Conservation (phyloP, 495 filamentous ascomycete species). For the Aspergillus bridgeri region DNA sequence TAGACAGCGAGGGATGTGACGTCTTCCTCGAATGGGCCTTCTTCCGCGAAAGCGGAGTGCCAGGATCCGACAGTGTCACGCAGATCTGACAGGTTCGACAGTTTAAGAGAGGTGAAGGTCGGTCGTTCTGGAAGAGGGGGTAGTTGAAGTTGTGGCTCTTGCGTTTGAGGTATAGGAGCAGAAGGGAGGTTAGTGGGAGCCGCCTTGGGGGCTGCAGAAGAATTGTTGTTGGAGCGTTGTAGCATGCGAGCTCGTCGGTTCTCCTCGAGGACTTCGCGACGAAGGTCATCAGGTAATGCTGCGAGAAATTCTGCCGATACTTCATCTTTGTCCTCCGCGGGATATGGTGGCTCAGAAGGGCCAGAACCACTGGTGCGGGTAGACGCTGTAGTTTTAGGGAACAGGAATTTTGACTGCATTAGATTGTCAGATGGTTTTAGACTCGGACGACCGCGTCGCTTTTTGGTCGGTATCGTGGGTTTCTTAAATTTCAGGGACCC, state of each 20-base stretch:
- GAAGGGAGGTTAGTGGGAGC: constrained; percentile 33
- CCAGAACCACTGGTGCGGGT: constrained; percentile 5
- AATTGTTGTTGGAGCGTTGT: constrained; percentile 36
- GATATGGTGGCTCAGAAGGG: not conserved
- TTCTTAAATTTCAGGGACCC: constrained; percentile 40
- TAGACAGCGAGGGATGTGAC: constrained; percentile 68
- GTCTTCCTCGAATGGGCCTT: constrained; percentile 74
- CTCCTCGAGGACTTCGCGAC: constrained; percentile 71
- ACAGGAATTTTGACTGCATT: constrained; percentile 64
- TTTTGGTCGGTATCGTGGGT: constrained; percentile 55
- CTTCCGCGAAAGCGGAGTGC: constrained; percentile 59
- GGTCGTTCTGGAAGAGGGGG: constrained; percentile 53
- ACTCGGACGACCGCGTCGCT: constrained; percentile 47
- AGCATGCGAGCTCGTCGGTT: constrained; percentile 56
- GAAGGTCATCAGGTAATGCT: constrained; percentile 77
- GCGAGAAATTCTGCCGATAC: constrained; percentile 71
- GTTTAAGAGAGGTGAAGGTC: constrained; percentile 61
- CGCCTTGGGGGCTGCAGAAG: constrained; percentile 20
- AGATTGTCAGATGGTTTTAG: constrained; percentile 39
- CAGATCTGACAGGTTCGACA: constrained; percentile 54
- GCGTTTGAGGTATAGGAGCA: constrained; percentile 29
- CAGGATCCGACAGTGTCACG: constrained; percentile 62
- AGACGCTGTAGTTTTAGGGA: constrained; percentile 24
- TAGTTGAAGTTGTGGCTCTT: constrained; percentile 44
- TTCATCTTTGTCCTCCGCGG: constrained; percentile 26